Evolutionary conservation across 2,329 filamentous ascomycete species (phyloP).

Genomic region (Clonostachys rosea): DNA sequence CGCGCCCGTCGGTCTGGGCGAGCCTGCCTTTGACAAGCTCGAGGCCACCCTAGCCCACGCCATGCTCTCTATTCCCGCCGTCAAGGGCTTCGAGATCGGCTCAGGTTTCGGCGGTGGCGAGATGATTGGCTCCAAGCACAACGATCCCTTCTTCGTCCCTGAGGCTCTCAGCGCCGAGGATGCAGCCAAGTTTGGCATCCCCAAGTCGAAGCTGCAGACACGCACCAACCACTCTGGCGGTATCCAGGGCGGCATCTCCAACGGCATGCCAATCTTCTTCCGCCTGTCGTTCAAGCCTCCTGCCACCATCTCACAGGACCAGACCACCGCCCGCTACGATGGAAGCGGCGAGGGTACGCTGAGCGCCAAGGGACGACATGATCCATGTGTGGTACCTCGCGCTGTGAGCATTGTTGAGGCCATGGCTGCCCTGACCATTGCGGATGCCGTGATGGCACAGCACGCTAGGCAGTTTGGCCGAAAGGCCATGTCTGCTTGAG

Average conservation of each 20-base stretch:
- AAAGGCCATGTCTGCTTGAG: background rate
- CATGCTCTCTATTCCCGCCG: conserved; percentile 92
- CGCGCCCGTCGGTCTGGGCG: conserved; percentile 78
- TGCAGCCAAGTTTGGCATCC: conserved; percentile 34
- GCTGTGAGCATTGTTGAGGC: conserved; percentile 86
- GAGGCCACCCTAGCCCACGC: conserved; percentile 88
- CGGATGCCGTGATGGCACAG: conserved; percentile 84
- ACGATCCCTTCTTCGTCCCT: conserved; percentile 56
- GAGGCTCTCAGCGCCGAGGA: conserved; percentile 37
- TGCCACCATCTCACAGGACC: conserved; percentile 86
- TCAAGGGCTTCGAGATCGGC: conserved; percentile 93
- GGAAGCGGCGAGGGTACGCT: conserved; percentile 67
- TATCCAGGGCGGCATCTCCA: conserved; percentile 92
- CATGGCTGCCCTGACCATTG: conserved; percentile 84
- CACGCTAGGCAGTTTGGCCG: conserved; percentile 49
- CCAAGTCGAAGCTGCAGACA: conserved; percentile 65
- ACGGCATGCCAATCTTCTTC: conserved; percentile 93
- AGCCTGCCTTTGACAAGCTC: conserved; percentile 93
- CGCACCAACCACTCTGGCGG: conserved; percentile 94
- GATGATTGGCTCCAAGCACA: conserved; percentile 82
- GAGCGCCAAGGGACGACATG: conserved; percentile 89
- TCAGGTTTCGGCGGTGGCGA: conserved; percentile 87
- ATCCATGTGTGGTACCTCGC: conserved; percentile 86
- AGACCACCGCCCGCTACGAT: conserved; percentile 77
- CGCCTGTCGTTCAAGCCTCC: conserved; percentile 96